A percentile compares a stretch with the other conserved stretches of the same genome.
Evolutionary conservation across 164 flowering plant species (phyloP).

Genomic region (Liquidambar formosana): DNA sequence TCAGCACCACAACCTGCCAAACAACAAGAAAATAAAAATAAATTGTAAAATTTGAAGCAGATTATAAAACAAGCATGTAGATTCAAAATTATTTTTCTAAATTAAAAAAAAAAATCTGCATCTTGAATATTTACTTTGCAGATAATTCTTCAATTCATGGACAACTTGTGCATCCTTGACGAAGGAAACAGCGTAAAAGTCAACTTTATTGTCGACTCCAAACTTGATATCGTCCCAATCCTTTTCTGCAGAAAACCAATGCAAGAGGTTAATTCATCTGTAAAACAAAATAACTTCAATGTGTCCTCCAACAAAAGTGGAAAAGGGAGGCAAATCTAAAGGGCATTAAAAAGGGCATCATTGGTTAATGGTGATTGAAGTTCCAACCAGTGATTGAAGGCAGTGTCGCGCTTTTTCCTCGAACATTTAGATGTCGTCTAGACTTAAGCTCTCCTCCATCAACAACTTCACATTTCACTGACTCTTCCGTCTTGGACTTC

Average conservation of each 20-base stretch:
- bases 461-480: conserved; percentile 92
- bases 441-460: conserved; percentile 99
- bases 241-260: conserved; percentile 58
- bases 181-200: conserved; percentile 95
- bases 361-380: not conserved
- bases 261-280: conserved; percentile 4
- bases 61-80: not conserved
- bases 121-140: conserved; percentile 45
- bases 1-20: conserved; percentile 75
- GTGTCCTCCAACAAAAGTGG: not conserved
- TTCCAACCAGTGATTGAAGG: conserved; percentile 87
- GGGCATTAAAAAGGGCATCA: not conserved
- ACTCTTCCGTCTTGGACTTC: conserved; percentile 88
- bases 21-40: conserved; percentile 7
- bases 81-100: not conserved
- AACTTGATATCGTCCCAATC: conserved; percentile 97
- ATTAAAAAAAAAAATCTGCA: not conserved
- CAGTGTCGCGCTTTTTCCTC: conserved; percentile 98
- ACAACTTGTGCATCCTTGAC: conserved; percentile 94
- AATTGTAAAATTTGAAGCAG: not conserved
- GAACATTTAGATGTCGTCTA: conserved; percentile 92
- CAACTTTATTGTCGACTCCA: conserved; percentile 93
- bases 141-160: conserved; percentile 88
- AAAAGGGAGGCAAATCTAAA: not conserved
- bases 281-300: not conserved